A percentile compares a stretch with the other conserved stretches of the same genome.
These are phyloP conservation scores for Podila minutissima DNA, from an alignment of 192 early-diverging fungal species.

Conservation along the genomic window DNA sequence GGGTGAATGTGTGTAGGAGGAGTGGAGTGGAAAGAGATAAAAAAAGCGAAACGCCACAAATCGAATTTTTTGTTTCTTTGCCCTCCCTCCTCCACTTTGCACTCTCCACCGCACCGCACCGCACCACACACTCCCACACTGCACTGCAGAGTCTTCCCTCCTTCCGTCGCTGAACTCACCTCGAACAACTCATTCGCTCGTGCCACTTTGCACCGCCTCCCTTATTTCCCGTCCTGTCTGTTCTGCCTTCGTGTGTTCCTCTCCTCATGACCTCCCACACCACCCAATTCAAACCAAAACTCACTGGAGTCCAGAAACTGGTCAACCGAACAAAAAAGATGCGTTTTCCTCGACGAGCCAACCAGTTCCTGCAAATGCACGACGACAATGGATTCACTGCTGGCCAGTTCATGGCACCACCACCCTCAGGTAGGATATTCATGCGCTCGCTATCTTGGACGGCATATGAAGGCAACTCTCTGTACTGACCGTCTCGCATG, in stretches of 20 bases:
- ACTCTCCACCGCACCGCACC: no score
- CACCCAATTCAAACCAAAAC: conserved; percentile 17
- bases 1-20: neutral
- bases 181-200: no score
- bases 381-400: conserved; percentile 45
- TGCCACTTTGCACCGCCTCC: neutral
- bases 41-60: neutral
- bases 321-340: conserved; percentile 48
- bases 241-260: neutral
- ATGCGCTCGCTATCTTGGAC: neutral
- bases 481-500: neutral
- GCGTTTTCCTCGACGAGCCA: conserved; percentile 47
- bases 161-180: no score
- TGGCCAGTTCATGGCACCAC: conserved; percentile 37
- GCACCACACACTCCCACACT: no score
- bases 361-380: conserved; percentile 33
- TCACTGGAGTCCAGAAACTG: conserved; percentile 35
- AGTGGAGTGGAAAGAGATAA: neutral
- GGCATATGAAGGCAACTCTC: no score
- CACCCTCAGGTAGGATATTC: neutral
- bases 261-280: conserved; percentile 14
- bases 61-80: neutral
- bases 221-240: neutral
- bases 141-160: no score
- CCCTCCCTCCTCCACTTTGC: no score